These are phyloP conservation scores for Boletellus emodensis DNA, from an alignment of 768 basidiomycete genomes.

Conservation along the genomic window DNA sequence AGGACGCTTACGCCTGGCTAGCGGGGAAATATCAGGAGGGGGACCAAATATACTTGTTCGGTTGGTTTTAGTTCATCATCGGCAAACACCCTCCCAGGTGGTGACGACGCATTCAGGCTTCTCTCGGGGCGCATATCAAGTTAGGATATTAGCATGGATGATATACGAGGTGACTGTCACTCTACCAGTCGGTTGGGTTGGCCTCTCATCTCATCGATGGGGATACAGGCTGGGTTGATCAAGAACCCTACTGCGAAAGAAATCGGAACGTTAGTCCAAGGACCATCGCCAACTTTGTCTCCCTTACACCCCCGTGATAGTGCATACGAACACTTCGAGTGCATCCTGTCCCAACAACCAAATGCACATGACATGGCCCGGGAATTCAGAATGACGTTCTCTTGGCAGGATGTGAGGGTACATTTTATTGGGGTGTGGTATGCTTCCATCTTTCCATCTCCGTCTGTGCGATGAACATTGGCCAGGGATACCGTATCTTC, in stretches of 20 bases:
- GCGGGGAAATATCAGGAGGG: slow-evolving; percentile 23
- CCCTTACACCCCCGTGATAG: slow-evolving; percentile 1
- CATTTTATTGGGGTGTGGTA: slow-evolving; percentile 52
- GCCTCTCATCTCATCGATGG: not conserved
- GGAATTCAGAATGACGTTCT: slow-evolving; percentile 43
- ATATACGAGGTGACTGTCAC: slow-evolving; percentile 28
- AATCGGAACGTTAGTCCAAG: slow-evolving; percentile 17
- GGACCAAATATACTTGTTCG: slow-evolving; percentile 30
- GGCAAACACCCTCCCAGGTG: not conserved
- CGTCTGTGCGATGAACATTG: not conserved
- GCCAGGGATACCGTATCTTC: slow-evolving; percentile 63
- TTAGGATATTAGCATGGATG: slow-evolving; percentile 38
- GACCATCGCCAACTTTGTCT: not conserved
- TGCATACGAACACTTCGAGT: slow-evolving; percentile 16
- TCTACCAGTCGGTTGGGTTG: not conserved
- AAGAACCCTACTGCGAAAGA: slow-evolving; percentile 26
- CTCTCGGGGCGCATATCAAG: slow-evolving; percentile 40
- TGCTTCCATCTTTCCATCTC: slow-evolving; percentile 13
- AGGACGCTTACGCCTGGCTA: slow-evolving; percentile 32
- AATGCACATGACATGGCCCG: slow-evolving; percentile 14
- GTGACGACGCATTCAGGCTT: slow-evolving; percentile 25
- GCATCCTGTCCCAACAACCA: slow-evolving; percentile 12
- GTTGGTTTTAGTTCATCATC: slow-evolving; percentile 6
- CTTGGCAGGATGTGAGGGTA: slow-evolving; percentile 38
- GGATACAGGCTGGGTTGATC: slow-evolving; percentile 29